phyloP scores from a whole-genome alignment of 441 rosid genomes.

The Viola pubescens region DNA sequence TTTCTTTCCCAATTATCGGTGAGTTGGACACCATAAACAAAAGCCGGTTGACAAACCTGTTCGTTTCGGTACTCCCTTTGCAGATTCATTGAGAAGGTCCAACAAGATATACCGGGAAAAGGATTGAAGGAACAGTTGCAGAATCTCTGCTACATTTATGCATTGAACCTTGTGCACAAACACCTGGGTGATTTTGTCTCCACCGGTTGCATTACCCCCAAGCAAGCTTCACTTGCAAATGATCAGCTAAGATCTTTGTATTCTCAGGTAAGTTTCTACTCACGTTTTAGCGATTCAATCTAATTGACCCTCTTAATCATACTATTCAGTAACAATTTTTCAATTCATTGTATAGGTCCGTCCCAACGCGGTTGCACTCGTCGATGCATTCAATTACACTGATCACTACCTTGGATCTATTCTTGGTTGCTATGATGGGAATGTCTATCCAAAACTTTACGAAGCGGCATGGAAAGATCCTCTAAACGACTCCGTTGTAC shows the following conservation, averaged over 20 bases:
- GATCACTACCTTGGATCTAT: constrained; percentile 76
- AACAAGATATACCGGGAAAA: constrained; percentile 72
- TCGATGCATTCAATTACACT: constrained; percentile 81
- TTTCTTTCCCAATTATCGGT: too few relatives aligned
- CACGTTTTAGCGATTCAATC: background rate
- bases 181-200: constrained; percentile 77
- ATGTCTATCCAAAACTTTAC: constrained; percentile 75
- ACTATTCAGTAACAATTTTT: background rate
- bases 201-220: constrained; percentile 60
- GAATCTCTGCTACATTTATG: constrained; percentile 58
- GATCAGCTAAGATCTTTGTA: constrained; percentile 70
- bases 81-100: constrained; percentile 77
- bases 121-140: constrained; percentile 67
- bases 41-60: too few relatives aligned
- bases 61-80: background rate
- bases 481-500: constrained; percentile 72
- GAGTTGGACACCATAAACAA: too few relatives aligned
- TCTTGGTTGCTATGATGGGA: constrained; percentile 86
- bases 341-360: constrained; percentile 41
- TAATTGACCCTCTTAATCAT: background rate
- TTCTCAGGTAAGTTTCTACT: constrained; percentile 42
- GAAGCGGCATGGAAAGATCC: constrained; percentile 97
- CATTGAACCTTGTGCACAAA: constrained; percentile 64
- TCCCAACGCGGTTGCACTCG: constrained; percentile 79
- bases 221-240: constrained; percentile 74